Conservation (phyloP, 1,284 basidiomycete species). For the Leccinum insolens region DNA sequence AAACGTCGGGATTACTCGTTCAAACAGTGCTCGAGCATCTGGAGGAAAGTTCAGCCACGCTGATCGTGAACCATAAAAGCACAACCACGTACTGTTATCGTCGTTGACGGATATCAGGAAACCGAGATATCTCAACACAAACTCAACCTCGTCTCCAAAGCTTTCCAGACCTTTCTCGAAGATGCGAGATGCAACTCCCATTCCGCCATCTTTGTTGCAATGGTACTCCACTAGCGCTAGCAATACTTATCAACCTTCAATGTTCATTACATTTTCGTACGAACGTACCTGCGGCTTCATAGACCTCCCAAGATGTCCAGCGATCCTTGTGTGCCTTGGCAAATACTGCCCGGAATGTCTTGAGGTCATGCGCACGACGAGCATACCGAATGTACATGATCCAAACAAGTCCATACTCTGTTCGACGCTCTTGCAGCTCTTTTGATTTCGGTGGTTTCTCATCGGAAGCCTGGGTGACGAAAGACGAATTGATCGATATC, state of each 20-base stretch:
- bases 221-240: slow-evolving; percentile 96
- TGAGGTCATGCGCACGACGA: slow-evolving; percentile 49
- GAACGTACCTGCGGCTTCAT: slow-evolving; percentile 83
- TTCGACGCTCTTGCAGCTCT: slow-evolving; percentile 62
- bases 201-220: slow-evolving; percentile 76
- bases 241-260: slow-evolving; percentile 14
- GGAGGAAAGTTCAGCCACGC: slow-evolving; percentile 6
- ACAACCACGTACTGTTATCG: slow-evolving; percentile 75
- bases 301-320: slow-evolving; percentile 91
- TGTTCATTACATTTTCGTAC: slow-evolving; percentile 8
- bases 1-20: slow-evolving; percentile 83
- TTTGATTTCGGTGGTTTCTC: slow-evolving; percentile 50
- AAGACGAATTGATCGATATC: slow-evolving; percentile 43
- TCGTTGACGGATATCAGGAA: slow-evolving; percentile 97
- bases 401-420: slow-evolving; percentile 70
- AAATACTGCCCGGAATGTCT: slow-evolving; percentile 81
- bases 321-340: slow-evolving; percentile 84
- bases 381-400: slow-evolving; percentile 90
- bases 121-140: slow-evolving; percentile 86
- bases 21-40: slow-evolving; percentile 97
- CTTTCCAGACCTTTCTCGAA: slow-evolving; percentile 93
- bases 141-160: slow-evolving; percentile 85
- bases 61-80: slow-evolving; percentile 1
- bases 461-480: slow-evolving; percentile 44
- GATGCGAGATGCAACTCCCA: slow-evolving; percentile 85